Evolutionary conservation across 805 yeast genomes (phyloP), one percentile per base, ranked within the genome.

Genomic region (Ascoidea rubescens): DNA sequence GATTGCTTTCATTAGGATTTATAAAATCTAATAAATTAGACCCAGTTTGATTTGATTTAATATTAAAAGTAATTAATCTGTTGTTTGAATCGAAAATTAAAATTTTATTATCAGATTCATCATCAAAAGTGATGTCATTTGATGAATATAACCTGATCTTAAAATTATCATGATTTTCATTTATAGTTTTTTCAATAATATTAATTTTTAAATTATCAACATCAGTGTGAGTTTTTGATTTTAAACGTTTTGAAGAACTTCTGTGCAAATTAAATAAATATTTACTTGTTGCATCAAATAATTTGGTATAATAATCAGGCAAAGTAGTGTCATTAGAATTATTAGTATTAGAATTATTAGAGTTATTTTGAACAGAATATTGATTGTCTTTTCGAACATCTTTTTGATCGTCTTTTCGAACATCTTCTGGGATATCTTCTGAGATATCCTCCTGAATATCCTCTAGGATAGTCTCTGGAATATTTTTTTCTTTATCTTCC

Each of bases 231-330:
- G 56, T 59, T 53, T 56, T 59, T 10, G 59, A 60, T 52, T 59
- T 60, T 10, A 37, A 37, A 10, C 1, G 46, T 10, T 31, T 16
- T 46, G 46, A 45, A 52, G 10, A 4, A 31, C 37, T 4, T 57
- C 58, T 62, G 45, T 60, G 64, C 1, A 56, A 8, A 4, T 57
- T 52, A 44, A 57, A 57, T 12, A 61, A 50, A 31, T 58, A 58
- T 5, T 47, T 49, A 37, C 50, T 55, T 4, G 62, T 60, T 2
- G 47, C 6, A 4, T 54, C 31, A n/a, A 61, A 57, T 0, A 48
- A 47, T 1, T 44, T 46, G 2, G 48, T 21, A 1, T 56, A 45
- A 1, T 54, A 53, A 12, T 50, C 46, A 4, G 60, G 60, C 4
- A 57, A 46, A 2, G 52, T 21, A 21, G 28, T 21, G 28, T 21